phyloP scores from a whole-genome alignment of 805 yeast genomes.

The Barnettozyma salicaria region DNA sequence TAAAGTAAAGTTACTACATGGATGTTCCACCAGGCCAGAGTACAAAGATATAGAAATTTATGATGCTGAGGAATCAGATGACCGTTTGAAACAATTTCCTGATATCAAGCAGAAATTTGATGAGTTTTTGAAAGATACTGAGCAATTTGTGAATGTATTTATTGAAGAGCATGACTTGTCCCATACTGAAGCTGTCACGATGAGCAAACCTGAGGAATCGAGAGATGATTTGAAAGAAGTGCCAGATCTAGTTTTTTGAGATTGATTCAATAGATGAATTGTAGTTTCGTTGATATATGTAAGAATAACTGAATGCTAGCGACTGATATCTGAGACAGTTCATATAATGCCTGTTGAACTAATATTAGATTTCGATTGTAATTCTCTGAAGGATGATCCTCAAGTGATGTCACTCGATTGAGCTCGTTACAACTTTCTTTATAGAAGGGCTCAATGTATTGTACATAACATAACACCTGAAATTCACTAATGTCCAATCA shows the following conservation, averaged over 20 bases:
- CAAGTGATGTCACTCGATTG: too few relatives aligned
- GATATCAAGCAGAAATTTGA: slow-evolving; percentile 3
- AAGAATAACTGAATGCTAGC: neutral
- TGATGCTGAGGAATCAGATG: neutral
- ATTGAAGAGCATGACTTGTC: neutral
- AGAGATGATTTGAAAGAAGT: neutral
- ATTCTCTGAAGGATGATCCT: too few relatives aligned
- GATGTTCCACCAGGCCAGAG: too few relatives aligned
- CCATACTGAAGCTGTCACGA: neutral
- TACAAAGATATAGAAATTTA: too few relatives aligned
- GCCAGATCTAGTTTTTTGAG: slow-evolving; percentile 3
- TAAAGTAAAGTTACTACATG: neutral
- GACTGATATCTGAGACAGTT: too few relatives aligned
- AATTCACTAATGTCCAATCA: too few relatives aligned
- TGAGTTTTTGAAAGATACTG: slow-evolving; percentile 5
- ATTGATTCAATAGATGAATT: neutral
- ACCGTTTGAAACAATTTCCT: neutral
- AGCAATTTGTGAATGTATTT: slow-evolving; percentile 1
- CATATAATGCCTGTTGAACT: too few relatives aligned
- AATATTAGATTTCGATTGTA: too few relatives aligned
- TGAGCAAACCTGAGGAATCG: too few relatives aligned
- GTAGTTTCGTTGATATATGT: neutral
- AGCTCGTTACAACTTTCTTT: too few relatives aligned
- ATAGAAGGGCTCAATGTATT: too few relatives aligned
- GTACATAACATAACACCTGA: too few relatives aligned